Percentiles rank a stretch among this genome's conserved stretches.
These are phyloP conservation scores for Drechslerella coelobrocha DNA, from an alignment of 2,329 filamentous ascomycete species.

Conservation along the genomic window DNA sequence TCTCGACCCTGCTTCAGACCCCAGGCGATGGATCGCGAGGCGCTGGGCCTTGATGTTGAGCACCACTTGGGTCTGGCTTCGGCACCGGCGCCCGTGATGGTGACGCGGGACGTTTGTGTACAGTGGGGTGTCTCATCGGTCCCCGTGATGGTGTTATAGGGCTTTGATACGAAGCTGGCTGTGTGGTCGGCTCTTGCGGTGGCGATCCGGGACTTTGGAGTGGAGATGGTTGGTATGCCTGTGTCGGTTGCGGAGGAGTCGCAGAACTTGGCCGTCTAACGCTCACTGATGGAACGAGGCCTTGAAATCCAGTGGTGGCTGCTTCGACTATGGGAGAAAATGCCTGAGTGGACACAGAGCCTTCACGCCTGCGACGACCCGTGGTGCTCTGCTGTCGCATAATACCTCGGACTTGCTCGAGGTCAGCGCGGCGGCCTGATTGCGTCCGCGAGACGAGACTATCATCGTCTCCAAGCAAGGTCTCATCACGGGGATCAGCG, in stretches of 20 bases:
- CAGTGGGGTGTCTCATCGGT: too few relatives aligned
- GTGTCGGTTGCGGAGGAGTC: conserved; percentile 15
- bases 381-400: conserved; percentile 48
- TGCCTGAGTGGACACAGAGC: conserved; percentile 25
- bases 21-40: conserved; percentile 35
- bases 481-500: conserved; percentile 43
- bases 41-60: conserved; percentile 16
- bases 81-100: not conserved
- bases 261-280: conserved; percentile 25
- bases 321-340: conserved; percentile 30
- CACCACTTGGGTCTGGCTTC: not conserved
- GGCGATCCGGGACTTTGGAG: conserved; percentile 10
- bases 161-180: not conserved
- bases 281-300: conserved; percentile 4
- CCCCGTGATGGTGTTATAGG: too few relatives aligned
- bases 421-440: conserved; percentile 29
- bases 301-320: conserved; percentile 30
- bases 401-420: conserved; percentile 48
- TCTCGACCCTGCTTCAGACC: conserved; percentile 17
- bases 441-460: conserved; percentile 55
- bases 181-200: not conserved
- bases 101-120: too few relatives aligned
- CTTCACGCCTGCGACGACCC: conserved; percentile 36
- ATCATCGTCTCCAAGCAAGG: conserved; percentile 61
- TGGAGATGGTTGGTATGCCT: conserved; percentile 15